phyloP scores from a whole-genome alignment of 257 asterid species.

The Jacaranda copaia region DNA sequence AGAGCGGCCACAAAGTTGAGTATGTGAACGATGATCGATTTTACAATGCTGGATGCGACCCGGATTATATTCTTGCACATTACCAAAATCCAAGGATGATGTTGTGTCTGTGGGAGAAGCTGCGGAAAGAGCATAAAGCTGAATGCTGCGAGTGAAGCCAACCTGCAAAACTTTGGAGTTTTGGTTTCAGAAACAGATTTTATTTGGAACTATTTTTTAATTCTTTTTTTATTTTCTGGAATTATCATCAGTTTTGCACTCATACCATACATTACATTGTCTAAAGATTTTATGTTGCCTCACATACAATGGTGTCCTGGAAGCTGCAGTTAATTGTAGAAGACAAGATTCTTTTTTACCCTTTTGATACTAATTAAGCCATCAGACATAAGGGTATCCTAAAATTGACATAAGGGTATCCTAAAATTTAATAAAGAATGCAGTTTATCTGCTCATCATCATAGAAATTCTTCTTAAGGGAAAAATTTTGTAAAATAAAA shows the following conservation, averaged over 20 bases:
- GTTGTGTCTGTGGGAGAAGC: constrained; percentile 87
- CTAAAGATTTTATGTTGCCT: not conserved
- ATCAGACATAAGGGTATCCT: no score
- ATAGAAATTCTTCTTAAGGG: no score
- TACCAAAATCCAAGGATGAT: constrained; percentile 87
- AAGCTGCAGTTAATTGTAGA: not conserved
- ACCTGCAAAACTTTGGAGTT: not conserved
- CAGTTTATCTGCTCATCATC: no score
- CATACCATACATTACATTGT: not conserved
- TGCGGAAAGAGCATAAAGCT: constrained; percentile 71
- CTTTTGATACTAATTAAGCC: no score
- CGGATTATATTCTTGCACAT: constrained; percentile 84
- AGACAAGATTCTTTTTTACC: not conserved
- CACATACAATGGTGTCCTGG: not conserved
- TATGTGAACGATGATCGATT: constrained; percentile 67
- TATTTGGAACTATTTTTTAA: not conserved
- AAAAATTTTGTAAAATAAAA: no score
- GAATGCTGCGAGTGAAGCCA: constrained; percentile 73
- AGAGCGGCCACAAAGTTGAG: constrained; percentile 52
- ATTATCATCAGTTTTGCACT: not conserved
- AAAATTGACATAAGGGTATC: no score
- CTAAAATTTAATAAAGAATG: no score
- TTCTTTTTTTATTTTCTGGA: not conserved
- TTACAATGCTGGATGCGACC: constrained; percentile 79
- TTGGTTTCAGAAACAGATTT: not conserved